Evolutionary conservation across 129 eudicot genomes (phyloP).

Genomic region (sunflower (Helianthus annuus)): HanXRQr2.0-SUNRISE NC_035434.2:43040981-43041480

Average conservation of each 20-base stretch:
- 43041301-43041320: slow-evolving; percentile 5
- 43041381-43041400: slow-evolving; percentile 7
- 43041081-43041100: background rate
- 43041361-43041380: slow-evolving; percentile 16
- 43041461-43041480: slow-evolving; percentile 87
- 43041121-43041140: background rate
- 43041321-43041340: slow-evolving; percentile 40
- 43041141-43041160: slow-evolving; percentile 7
- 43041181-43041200: slow-evolving; percentile 30
- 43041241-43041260: slow-evolving; percentile 31
- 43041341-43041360: slow-evolving; percentile 55
- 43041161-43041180: slow-evolving; percentile 3
- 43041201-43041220: slow-evolving; percentile 19
- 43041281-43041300: background rate
- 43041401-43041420: slow-evolving; percentile 73
- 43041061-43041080: background rate
- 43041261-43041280: slow-evolving; percentile 11
- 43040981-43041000: too few species aligned
- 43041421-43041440: slow-evolving; percentile 42
- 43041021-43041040: too few species aligned
- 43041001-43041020: too few species aligned
- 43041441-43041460: slow-evolving; percentile 29
- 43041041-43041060: too few species aligned
- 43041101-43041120: background rate
- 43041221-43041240: slow-evolving; percentile 20